A percentile compares a stretch with the other conserved stretches of the same genome.
phyloP scores from a whole-genome alignment of 768 basidiomycete genomes.

The Termitomyces heimii region DNA sequence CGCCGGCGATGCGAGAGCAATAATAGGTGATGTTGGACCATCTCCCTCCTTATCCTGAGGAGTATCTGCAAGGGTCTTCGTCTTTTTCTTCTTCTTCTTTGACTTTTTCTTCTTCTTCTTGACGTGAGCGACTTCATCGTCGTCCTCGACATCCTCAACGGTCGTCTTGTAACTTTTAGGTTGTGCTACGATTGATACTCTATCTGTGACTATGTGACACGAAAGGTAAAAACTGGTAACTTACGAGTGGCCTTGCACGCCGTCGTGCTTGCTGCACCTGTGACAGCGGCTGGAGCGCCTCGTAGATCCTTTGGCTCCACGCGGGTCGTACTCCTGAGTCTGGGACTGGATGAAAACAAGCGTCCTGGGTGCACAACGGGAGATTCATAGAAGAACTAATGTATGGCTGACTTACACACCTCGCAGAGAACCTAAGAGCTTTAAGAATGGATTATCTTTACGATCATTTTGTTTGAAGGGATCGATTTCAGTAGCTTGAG shows the following conservation, averaged over 20 bases:
- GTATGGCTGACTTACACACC: slow-evolving; percentile 31
- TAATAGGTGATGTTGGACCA: slow-evolving; percentile 7
- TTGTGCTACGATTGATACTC: background rate
- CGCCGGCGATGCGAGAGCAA: slow-evolving; percentile 13
- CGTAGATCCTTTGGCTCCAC: slow-evolving; percentile 17
- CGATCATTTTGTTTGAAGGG: slow-evolving; percentile 39
- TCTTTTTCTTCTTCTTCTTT: slow-evolving; percentile 71
- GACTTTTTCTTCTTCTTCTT: slow-evolving; percentile 57
- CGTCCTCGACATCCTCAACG: slow-evolving; percentile 72
- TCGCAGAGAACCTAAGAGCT: slow-evolving; percentile 66
- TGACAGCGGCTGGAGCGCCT: background rate
- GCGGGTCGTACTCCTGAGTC: slow-evolving; percentile 27
- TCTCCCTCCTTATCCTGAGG: slow-evolving; percentile 12
- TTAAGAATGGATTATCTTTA: slow-evolving; percentile 75
- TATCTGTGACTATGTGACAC: background rate
- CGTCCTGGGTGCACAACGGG: slow-evolving; percentile 40
- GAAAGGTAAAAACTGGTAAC: background rate
- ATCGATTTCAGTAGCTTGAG: slow-evolving; percentile 28
- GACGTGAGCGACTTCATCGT: slow-evolving; percentile 37
- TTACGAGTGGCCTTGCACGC: background rate
- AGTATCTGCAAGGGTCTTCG: slow-evolving; percentile 18
- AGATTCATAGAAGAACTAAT: background rate
- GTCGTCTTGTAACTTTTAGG: slow-evolving; percentile 40
- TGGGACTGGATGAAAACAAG: slow-evolving; percentile 46
- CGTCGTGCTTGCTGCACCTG: background rate